A percentile compares a stretch with the other conserved stretches of the same genome.
These are phyloP conservation scores for Rhododendron griersonianum DNA, from an alignment of 148 eudicot genomes.

Conservation along the genomic window DNA sequence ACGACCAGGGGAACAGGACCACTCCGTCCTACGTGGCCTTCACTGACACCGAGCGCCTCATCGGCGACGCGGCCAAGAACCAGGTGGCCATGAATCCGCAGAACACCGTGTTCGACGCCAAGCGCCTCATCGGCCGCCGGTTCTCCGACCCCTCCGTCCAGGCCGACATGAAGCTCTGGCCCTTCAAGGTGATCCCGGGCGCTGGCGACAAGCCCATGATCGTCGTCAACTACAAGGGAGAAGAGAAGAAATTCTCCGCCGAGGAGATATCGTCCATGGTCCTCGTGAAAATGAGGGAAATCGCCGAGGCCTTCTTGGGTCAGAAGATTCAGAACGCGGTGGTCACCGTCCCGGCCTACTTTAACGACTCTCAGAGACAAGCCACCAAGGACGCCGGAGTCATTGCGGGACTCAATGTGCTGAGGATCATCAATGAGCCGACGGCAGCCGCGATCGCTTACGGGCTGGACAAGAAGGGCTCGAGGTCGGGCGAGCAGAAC, in stretches of 20 bases:
- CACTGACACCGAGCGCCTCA: conserved; percentile 27
- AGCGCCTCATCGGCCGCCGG: conserved; percentile 7
- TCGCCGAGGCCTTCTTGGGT: conserved; percentile 1
- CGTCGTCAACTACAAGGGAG: neutral
- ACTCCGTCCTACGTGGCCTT: conserved; percentile 29
- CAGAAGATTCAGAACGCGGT: conserved; percentile 2
- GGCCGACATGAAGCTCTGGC: conserved; percentile 8
- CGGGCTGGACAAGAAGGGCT: conserved; percentile 4
- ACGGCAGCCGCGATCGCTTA: conserved; percentile 10
- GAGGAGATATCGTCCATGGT: conserved; percentile 9
- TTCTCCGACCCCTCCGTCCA: conserved; percentile 12
- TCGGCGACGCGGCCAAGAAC: conserved; percentile 30
- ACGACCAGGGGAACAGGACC: conserved; percentile 31
- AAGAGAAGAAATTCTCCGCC: neutral
- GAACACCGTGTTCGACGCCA: conserved; percentile 23
- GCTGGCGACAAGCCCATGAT: conserved; percentile 6
- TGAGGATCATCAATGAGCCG: conserved; percentile 12
- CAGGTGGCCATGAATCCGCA: conserved; percentile 31
- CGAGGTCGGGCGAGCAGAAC: conserved; percentile 5
- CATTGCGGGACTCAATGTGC: neutral
- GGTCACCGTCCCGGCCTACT: conserved; percentile 6
- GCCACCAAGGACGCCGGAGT: conserved; percentile 9
- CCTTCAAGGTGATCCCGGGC: neutral
- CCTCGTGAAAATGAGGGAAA: neutral
- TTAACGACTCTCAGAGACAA: conserved; percentile 8